A percentile compares a stretch with the other conserved stretches of the same genome.
Conservation (phyloP, 2,329 filamentous ascomycete species). For the Trichoderma afroharzianum region DNA sequence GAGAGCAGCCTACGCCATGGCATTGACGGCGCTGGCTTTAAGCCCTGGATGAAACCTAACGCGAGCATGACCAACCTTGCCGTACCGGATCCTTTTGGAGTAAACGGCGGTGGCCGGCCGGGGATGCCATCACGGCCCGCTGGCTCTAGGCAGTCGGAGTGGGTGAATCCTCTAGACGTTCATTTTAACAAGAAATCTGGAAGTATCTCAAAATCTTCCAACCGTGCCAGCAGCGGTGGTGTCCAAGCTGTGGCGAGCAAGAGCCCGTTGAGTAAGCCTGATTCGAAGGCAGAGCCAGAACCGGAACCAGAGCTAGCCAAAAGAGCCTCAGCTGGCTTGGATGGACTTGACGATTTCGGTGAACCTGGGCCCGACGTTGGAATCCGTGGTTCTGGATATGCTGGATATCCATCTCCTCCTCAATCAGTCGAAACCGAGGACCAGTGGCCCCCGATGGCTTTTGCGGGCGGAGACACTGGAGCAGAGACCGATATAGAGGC, state of each 20-base stretch:
- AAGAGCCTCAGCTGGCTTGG: neutral
- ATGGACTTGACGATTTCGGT: slow-evolving; percentile 5
- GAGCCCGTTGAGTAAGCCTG: slow-evolving; percentile 40
- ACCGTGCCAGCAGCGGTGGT: slow-evolving; percentile 20
- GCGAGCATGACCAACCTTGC: slow-evolving; percentile 35
- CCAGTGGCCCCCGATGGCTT: slow-evolving; percentile 15
- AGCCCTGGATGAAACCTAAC: slow-evolving; percentile 27
- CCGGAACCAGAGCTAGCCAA: neutral
- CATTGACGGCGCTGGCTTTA: slow-evolving; percentile 40
- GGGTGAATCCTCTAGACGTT: slow-evolving; percentile 48
- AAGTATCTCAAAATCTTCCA: slow-evolving; percentile 24
- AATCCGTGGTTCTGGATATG: slow-evolving; percentile 24
- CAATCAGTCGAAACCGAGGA: slow-evolving; percentile 34
- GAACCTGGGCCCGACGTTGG: slow-evolving; percentile 12
- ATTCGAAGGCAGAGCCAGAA: neutral
- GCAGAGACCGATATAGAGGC: neutral
- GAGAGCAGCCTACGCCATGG: slow-evolving; percentile 30
- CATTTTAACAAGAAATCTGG: slow-evolving; percentile 36
- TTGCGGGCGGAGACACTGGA: neutral
- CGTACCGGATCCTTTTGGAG: slow-evolving; percentile 31
- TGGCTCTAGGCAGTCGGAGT: slow-evolving; percentile 34
- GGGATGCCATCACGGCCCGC: slow-evolving; percentile 24
- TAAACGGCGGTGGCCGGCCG: slow-evolving; percentile 29
- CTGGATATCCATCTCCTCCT: slow-evolving; percentile 38
- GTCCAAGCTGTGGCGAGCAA: slow-evolving; percentile 23